Base-by-base conservation (phyloP, 345 rosid species). In the Anastatica hierochuntica region DNA sequence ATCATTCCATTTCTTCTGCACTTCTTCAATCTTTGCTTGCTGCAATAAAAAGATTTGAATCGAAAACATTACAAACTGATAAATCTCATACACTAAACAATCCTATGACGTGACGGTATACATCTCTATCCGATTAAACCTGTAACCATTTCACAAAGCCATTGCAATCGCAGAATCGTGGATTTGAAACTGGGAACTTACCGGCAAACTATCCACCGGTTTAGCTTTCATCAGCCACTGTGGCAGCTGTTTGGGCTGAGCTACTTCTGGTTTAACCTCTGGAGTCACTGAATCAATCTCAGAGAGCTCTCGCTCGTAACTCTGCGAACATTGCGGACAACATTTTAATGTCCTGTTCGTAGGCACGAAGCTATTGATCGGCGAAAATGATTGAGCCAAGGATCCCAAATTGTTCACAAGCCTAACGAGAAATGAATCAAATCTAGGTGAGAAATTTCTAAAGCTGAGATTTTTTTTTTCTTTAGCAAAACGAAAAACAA, bases 1-100 rank as follows among this genome's bases (percentile, higher is more conserved):
- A 27, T 88, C 84, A 11, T 75, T 78, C 99, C 99, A 94, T 71
- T 85, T 88, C 78, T 77, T 88, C 58, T 81, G 90, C 62, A 94
- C 60, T 43, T 85, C 95, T 43, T 59, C 61, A 53, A 53, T 26
- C 61, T 67, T 67, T 9, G 39, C 61, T 1, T 53, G 39, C 66
- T 60, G 39, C 31, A 66, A 17, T 18, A 18, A 30, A 21, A 49
- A 31, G 1, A 29, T 41, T 20, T 14, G 5, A 14, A 27, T 21
- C 12, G 1, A 17, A 60, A 38, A 46, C 49, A 46, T 47, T 33
- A 10, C n/a, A n/a, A 47, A 47, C 54, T 14, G 26, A 53, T 18
- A 24, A 35, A 24, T 5, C 10, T 37, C 26, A 11, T 3, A 11
- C 3, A 31, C 19, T 6, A 37, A 13, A 33, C 26, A 29, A 30